A percentile compares a stretch with the other conserved stretches of the same genome.
Evolutionary conservation across 176 grass and related monocot species (phyloP).

Genomic region (Oryza nivara): DNA sequence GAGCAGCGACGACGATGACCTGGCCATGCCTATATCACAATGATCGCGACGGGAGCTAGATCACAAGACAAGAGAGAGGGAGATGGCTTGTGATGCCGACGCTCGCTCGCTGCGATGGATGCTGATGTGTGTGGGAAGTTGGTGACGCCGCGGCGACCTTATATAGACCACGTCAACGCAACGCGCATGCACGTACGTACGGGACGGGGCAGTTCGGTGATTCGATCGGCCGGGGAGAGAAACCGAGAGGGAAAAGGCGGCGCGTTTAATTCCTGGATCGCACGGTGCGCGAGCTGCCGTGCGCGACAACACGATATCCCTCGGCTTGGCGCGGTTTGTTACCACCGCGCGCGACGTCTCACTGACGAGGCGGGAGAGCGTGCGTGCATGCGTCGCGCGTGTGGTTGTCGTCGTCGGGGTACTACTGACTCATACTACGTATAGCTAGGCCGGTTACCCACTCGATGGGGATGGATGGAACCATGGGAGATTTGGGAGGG

Average conservation of each 20-base stretch:
- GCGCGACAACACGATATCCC: not conserved
- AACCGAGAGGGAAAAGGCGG: constrained; percentile 47
- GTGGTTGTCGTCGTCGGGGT: not conserved
- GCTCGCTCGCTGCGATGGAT: not conserved
- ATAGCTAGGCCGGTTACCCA: not conserved
- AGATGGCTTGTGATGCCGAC: not conserved
- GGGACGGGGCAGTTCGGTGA: not conserved
- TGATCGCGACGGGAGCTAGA: constrained; percentile 21
- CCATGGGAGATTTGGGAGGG: not conserved
- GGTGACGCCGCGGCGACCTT: constrained; percentile 39
- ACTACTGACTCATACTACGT: not conserved
- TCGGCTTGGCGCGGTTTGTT: not conserved
- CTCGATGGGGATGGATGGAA: not conserved
- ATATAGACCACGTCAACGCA: constrained; percentile 26
- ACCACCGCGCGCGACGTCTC: not conserved
- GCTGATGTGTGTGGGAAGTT: constrained; percentile 17
- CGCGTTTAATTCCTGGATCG: constrained; percentile 50
- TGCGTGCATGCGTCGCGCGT: too few species aligned
- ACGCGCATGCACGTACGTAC: not conserved
- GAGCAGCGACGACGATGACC: not conserved
- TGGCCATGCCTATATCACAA: not conserved
- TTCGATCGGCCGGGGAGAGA: too few species aligned
- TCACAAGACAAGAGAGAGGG: too few species aligned
- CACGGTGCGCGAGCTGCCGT: not conserved
- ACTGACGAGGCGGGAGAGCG: too few species aligned